phyloP scores from a whole-genome alignment of 331 rosid species.

The Acacia pycnantha region DNA sequence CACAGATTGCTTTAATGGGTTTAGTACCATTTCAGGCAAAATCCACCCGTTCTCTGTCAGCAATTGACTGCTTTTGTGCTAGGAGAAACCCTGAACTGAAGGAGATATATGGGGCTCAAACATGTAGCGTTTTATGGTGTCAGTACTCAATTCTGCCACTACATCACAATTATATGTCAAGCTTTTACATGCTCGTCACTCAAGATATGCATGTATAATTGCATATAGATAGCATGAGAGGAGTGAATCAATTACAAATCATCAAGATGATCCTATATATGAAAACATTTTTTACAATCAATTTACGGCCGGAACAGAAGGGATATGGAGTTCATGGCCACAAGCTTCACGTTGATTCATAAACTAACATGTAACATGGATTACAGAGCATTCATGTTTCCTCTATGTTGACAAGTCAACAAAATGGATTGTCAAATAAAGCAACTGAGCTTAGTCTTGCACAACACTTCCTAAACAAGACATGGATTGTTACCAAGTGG shows the following conservation, averaged over 20 bases:
- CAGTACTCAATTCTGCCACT: not conserved
- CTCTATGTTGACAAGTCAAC: not conserved
- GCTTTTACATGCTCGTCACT: not conserved
- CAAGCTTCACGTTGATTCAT: not conserved
- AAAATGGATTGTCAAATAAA: not conserved
- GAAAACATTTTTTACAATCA: not conserved
- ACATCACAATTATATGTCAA: not conserved
- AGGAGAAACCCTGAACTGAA: not conserved
- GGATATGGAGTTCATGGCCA: not conserved
- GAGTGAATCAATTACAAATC: not conserved
- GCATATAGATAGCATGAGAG: not conserved
- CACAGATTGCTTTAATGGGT: not conserved
- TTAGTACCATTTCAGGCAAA: not conserved
- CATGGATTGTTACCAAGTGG: not conserved
- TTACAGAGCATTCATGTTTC: not conserved
- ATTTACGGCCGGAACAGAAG: not conserved
- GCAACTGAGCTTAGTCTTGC: not conserved
- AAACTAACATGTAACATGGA: not conserved
- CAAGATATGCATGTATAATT: not conserved
- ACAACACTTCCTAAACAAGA: not conserved
- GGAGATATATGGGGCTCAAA: not conserved
- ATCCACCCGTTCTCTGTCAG: not conserved
- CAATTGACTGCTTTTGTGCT: not conserved
- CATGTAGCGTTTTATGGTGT: not conserved
- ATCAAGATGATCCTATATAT: not conserved